Conservation (phyloP, 495 filamentous ascomycete species). For the Lophiostoma macrostomum region DNA sequence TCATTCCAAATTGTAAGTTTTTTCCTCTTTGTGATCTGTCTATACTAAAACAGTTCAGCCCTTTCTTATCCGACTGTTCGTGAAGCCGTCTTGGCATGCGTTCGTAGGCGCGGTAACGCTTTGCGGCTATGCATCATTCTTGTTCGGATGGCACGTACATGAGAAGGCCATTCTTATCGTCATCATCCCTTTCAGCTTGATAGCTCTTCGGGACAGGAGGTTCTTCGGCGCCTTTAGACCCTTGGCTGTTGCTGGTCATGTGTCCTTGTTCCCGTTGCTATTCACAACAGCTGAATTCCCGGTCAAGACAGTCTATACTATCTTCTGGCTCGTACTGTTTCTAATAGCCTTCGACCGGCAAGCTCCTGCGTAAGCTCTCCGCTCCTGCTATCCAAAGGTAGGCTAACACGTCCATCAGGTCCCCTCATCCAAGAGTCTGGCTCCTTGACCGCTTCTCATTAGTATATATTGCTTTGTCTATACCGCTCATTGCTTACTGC, state of each 20-base stretch:
- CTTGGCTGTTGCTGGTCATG: constrained; percentile 87
- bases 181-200: constrained; percentile 91
- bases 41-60: constrained; percentile 47
- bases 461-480: constrained; percentile 79
- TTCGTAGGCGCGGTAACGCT: constrained; percentile 89
- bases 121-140: constrained; percentile 94
- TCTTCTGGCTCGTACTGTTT: constrained; percentile 88
- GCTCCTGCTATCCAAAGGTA: neutral
- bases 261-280: constrained; percentile 89
- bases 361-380: constrained; percentile 61
- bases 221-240: constrained; percentile 91
- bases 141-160: constrained; percentile 98
- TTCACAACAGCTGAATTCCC: constrained; percentile 91
- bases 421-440: constrained; percentile 70
- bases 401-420: constrained; percentile 35
- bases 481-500: constrained; percentile 86
- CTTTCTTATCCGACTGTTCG: constrained; percentile 77
- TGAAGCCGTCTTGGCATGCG: constrained; percentile 74
- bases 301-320: constrained; percentile 87
- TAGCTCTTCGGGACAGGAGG: constrained; percentile 87
- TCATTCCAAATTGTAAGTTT: constrained; percentile 68
- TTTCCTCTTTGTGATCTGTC: neutral
- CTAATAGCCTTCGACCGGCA: constrained; percentile 80
- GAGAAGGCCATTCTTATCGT: constrained; percentile 95
- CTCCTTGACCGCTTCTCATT: constrained; percentile 87